Evolutionary conservation across 305 asterid genomes (phyloP).

Genomic region (Solanum hybrid): DNA sequence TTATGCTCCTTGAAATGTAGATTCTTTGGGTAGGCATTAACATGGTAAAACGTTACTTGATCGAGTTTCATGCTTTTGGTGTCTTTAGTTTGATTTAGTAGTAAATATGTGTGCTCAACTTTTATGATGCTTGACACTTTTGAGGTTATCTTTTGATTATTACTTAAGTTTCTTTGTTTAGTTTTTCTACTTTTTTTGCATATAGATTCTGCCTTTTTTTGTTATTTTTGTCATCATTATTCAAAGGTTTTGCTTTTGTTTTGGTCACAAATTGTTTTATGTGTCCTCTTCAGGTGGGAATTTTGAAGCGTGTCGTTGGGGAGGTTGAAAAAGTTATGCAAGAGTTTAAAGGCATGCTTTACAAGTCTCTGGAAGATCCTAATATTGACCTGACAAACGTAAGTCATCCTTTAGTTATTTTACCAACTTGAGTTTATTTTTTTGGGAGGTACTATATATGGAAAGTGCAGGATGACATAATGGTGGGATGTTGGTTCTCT

Average conservation of each 20-base stretch:
- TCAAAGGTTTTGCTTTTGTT: background rate
- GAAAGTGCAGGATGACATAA: background rate
- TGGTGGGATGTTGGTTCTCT: background rate
- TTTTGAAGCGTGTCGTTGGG: slow-evolving; percentile 94
- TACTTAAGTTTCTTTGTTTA: background rate
- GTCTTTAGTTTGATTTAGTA: background rate
- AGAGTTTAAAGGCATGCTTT: slow-evolving; percentile 91
- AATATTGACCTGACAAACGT: slow-evolving; percentile 80
- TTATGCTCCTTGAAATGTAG: background rate
- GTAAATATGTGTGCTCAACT: background rate
- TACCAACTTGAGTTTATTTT: background rate
- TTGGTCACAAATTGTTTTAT: background rate
- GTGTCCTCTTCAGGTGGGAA: slow-evolving; percentile 68
- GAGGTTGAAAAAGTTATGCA: slow-evolving; percentile 97
- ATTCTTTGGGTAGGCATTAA: background rate
- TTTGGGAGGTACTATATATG: background rate
- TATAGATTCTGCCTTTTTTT: background rate
- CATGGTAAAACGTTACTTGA: background rate
- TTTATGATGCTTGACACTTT: background rate
- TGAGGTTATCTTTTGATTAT: background rate
- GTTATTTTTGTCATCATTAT: background rate
- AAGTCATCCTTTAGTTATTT: slow-evolving; percentile 10
- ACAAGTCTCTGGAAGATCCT: slow-evolving; percentile 94
- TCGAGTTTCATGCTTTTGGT: background rate
- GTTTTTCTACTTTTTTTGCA: background rate